These are phyloP conservation scores for Colletotrichum musicola DNA, from an alignment of 2,329 filamentous ascomycete species.

Conservation along the genomic window DNA sequence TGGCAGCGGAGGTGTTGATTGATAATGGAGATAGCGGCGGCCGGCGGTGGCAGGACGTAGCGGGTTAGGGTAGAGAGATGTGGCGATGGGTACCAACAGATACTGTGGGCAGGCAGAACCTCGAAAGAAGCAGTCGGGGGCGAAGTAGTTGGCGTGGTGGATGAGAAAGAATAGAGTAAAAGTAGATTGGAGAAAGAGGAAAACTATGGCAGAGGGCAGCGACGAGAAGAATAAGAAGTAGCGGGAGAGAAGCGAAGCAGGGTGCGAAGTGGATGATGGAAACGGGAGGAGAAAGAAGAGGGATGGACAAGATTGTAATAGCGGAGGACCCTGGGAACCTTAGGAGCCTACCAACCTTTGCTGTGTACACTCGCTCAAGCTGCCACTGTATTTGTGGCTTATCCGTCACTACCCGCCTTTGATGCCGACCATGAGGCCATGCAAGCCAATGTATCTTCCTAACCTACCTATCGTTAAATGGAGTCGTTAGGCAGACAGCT, in stretches of 20 bases:
- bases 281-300: slow-evolving; percentile 19
- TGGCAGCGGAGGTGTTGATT: no score
- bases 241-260: slow-evolving; percentile 21
- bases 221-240: slow-evolving; percentile 26
- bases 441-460: no score
- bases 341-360: background rate
- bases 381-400: no score
- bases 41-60: background rate
- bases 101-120: no score
- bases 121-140: background rate
- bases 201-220: slow-evolving; percentile 5
- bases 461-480: no score
- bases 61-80: no score
- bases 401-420: no score
- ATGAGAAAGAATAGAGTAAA: background rate
- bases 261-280: slow-evolving; percentile 39
- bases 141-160: background rate
- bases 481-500: no score
- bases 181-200: background rate
- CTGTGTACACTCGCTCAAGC: no score
- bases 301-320: slow-evolving; percentile 6
- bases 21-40: background rate
- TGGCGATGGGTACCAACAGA: no score
- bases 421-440: no score
- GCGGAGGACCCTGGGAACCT: background rate